Conservation (phyloP, 495 filamentous ascomycete genomes). For the Xylaria venustula region DNA sequence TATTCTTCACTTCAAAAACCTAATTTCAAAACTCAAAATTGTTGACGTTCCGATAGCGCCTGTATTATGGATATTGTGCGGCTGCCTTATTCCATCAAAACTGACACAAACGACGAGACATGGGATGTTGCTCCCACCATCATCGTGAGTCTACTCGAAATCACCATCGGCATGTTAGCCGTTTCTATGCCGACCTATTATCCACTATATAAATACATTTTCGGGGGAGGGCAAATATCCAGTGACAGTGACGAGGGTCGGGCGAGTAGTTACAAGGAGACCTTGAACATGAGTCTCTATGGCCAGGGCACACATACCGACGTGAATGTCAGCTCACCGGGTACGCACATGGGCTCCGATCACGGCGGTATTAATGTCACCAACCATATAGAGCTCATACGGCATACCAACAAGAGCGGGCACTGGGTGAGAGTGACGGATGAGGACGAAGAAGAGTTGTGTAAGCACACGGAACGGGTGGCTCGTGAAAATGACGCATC, state of each 20-base stretch:
- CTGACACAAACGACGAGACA: constrained; percentile 10
- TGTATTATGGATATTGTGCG: constrained; percentile 17
- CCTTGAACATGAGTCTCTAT: constrained; percentile 5
- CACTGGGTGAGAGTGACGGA: constrained; percentile 16
- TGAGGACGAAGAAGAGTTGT: constrained; percentile 13
- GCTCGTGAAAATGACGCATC: no score
- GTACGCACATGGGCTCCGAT: not conserved
- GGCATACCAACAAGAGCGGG: constrained; percentile 13
- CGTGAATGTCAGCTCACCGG: constrained; percentile 9
- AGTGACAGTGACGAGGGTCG: not conserved
- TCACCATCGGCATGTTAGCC: constrained; percentile 14
- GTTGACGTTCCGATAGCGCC: not conserved
- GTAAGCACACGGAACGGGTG: not conserved
- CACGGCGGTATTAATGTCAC: constrained; percentile 15
- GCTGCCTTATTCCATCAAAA: constrained; percentile 6
- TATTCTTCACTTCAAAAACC: not conserved
- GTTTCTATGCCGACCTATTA: constrained; percentile 16
- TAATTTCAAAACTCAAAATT: not conserved
- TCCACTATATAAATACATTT: constrained; percentile 8
- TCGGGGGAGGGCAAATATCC: not conserved
- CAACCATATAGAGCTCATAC: constrained; percentile 19
- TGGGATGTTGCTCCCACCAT: constrained; percentile 7
- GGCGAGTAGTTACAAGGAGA: constrained; percentile 1
- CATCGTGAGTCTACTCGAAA: constrained; percentile 7
- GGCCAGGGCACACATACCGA: not conserved